A percentile compares a stretch with the other conserved stretches of the same genome.
Conservation (phyloP, 2,329 filamentous ascomycete genomes). For the Dichotomopilus funicola region DNA sequence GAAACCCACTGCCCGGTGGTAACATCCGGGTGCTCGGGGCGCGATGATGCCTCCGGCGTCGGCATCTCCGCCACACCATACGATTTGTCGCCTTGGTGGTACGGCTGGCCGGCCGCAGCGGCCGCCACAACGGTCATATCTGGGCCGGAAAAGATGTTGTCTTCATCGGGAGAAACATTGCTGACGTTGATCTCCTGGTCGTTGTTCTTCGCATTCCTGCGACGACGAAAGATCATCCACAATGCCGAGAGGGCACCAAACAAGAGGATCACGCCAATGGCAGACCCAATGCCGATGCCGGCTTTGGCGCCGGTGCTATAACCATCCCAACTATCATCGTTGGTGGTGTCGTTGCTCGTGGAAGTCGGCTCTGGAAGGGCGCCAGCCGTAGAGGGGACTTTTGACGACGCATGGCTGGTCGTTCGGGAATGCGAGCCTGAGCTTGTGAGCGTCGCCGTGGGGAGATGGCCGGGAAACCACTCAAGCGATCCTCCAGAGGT, state of each 20-base stretch:
- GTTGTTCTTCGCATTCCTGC: neutral
- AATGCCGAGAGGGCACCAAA: slow-evolving; percentile 8
- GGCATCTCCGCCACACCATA: neutral
- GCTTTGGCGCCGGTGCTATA: slow-evolving; percentile 24
- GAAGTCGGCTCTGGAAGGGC: neutral
- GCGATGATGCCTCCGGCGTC: neutral
- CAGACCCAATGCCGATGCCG: slow-evolving; percentile 15
- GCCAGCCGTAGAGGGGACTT: neutral
- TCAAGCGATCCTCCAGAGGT: slow-evolving; percentile 19
- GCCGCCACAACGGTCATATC: neutral
- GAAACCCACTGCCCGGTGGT: no score
- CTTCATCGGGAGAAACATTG: neutral
- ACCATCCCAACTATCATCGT: neutral
- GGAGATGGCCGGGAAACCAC: slow-evolving; percentile 22
- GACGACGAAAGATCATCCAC: slow-evolving; percentile 8
- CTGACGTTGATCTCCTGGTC: neutral
- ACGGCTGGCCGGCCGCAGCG: neutral
- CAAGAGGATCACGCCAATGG: slow-evolving; percentile 8
- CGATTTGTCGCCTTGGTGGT: neutral
- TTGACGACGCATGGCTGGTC: neutral
- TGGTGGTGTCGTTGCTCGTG: neutral
- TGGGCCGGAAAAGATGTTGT: neutral
- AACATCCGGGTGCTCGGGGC: no score
- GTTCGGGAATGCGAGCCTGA: neutral
- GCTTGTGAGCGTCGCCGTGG: slow-evolving; percentile 12